Evolutionary conservation across 768 basidiomycete species (phyloP).

Genomic region (Termitomyces sp.): DNA sequence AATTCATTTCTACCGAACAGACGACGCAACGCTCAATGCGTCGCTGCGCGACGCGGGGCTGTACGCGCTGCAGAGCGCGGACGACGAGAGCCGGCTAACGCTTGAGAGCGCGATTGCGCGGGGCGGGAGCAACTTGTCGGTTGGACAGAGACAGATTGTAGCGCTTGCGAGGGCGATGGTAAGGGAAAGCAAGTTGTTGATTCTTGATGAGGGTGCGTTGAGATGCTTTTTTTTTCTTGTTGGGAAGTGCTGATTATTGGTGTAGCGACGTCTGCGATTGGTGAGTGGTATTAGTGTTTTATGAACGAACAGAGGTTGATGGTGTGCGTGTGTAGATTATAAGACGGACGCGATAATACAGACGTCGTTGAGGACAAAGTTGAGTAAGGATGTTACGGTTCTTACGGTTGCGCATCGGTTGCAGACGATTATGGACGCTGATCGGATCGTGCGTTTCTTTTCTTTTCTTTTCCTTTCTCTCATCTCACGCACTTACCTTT

Average conservation of each 20-base stretch:
- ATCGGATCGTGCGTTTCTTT: conserved; percentile 38
- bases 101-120: conserved; percentile 40
- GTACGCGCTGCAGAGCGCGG: conserved; percentile 31
- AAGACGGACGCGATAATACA: conserved; percentile 68
- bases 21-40: conserved; percentile 39
- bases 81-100: conserved; percentile 43
- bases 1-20: too few relatives aligned
- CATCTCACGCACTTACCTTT: neutral
- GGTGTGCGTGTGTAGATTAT: conserved; percentile 32
- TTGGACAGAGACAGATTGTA: conserved; percentile 73
- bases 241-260: conserved; percentile 29
- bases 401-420: conserved; percentile 69
- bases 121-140: conserved; percentile 69
- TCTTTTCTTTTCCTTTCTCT: neutral
- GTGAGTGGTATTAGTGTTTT: conserved; percentile 29
- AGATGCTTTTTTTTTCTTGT: conserved; percentile 21
- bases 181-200: conserved; percentile 51
- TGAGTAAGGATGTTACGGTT: conserved; percentile 54
- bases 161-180: conserved; percentile 63
- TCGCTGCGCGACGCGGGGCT: conserved; percentile 38
- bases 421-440: conserved; percentile 64
- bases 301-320: too few relatives aligned
- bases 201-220: conserved; percentile 56
- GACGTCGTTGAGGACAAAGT: conserved; percentile 58
- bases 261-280: conserved; percentile 42